phyloP scores from a whole-genome alignment of 1,284 basidiomycete genomes.

The Sanghuangporus weigelae region DNA sequence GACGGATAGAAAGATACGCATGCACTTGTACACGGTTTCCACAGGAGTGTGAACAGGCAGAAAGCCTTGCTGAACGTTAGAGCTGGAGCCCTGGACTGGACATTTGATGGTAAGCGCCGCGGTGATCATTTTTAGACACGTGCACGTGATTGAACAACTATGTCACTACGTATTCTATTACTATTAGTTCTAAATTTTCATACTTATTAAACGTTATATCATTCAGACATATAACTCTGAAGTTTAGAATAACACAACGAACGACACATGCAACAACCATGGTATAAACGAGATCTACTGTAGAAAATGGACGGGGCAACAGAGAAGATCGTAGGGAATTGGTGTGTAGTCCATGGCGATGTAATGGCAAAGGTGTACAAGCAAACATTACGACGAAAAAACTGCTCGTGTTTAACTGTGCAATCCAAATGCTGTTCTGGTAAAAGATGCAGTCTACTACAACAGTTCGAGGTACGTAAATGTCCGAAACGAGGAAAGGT shows the following conservation, averaged over 20 bases:
- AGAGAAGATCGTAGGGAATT: background rate
- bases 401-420: background rate
- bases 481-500: background rate
- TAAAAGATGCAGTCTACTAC: background rate
- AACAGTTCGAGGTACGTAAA: background rate
- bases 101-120: no score
- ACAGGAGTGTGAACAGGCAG: no score
- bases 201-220: no score
- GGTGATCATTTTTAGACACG: no score
- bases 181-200: no score
- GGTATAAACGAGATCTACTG: background rate
- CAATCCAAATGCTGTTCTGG: background rate
- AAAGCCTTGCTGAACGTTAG: no score
- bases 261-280: background rate
- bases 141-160: no score
- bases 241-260: background rate
- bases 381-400: background rate
- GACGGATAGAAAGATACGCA: background rate
- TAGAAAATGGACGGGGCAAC: background rate
- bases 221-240: background rate
- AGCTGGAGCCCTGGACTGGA: no score
- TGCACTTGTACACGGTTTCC: no score
- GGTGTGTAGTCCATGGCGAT: background rate
- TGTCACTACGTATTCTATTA: no score
- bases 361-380: background rate